phyloP scores from a whole-genome alignment of 495 filamentous ascomycete species.

The Penicillium soppii region DNA sequence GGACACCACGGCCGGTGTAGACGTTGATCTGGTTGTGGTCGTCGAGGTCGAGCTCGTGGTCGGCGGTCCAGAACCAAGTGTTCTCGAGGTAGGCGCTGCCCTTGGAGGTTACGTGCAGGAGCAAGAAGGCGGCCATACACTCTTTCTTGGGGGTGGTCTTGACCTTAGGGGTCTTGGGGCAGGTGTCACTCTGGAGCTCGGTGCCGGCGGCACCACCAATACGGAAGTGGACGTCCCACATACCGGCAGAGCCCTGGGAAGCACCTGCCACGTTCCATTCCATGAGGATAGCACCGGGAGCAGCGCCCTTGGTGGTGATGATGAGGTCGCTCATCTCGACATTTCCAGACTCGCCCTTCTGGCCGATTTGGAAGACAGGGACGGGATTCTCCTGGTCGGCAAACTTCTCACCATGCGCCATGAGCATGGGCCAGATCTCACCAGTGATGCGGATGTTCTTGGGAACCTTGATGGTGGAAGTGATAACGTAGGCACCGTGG shows the following conservation, averaged over 20 bases:
- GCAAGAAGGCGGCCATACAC: conserved; percentile 76
- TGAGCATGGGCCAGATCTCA: conserved; percentile 86
- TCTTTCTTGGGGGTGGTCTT: conserved; percentile 51
- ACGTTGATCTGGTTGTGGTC: conserved; percentile 85
- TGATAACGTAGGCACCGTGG: conserved; percentile 84
- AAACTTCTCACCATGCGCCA: conserved; percentile 76
- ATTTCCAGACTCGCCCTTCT: conserved; percentile 71
- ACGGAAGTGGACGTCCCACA: conserved; percentile 94
- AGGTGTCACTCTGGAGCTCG: conserved; percentile 71
- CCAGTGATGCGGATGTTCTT: conserved; percentile 67
- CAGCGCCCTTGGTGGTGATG: conserved; percentile 59
- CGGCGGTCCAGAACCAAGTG: conserved; percentile 92
- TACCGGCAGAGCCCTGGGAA: conserved; percentile 66
- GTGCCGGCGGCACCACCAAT: conserved; percentile 80
- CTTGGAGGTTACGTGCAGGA: conserved; percentile 72
- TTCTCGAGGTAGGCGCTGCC: conserved; percentile 85
- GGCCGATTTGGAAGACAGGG: conserved; percentile 66
- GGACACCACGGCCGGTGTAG: conserved; percentile 85
- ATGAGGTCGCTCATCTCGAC: conserved; percentile 83
- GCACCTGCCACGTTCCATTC: conserved; percentile 81
- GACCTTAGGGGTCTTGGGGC: conserved; percentile 59
- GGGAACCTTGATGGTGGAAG: conserved; percentile 79
- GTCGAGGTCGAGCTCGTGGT: conserved; percentile 81
- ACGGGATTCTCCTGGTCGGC: conserved; percentile 65
- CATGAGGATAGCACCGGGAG: conserved; percentile 84